Conservation (phyloP, 257 asterid species). For the Cynanchum wilfordii region DNA sequence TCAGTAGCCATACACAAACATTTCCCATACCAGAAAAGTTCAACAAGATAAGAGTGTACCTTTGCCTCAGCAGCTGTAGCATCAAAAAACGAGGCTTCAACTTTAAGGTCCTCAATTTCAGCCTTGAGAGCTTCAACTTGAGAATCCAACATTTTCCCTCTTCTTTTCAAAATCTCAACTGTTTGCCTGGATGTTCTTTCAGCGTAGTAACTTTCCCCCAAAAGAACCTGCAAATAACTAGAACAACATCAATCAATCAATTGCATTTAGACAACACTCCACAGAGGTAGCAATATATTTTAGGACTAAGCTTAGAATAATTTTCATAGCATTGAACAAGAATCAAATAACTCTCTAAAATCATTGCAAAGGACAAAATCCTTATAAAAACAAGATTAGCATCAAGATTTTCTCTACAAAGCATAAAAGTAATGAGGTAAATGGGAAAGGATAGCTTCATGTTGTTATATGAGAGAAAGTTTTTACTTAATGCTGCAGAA, state of each 20-base stretch:
- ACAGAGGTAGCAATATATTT: background rate
- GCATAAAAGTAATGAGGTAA: background rate
- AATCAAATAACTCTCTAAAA: background rate
- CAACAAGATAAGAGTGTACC: slow-evolving; percentile 35
- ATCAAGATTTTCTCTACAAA: background rate
- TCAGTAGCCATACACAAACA: background rate
- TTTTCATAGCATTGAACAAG: background rate
- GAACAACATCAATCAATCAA: background rate
- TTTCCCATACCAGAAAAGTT: background rate
- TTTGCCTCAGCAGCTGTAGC: slow-evolving; percentile 66
- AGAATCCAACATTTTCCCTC: slow-evolving; percentile 59
- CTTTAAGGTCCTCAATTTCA: slow-evolving; percentile 69
- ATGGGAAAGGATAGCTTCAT: background rate
- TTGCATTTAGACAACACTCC: background rate
- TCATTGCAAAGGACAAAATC: background rate
- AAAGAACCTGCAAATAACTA: slow-evolving; percentile 52
- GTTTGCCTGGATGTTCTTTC: slow-evolving; percentile 91
- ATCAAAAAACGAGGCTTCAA: slow-evolving; percentile 75
- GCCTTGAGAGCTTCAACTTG: slow-evolving; percentile 73
- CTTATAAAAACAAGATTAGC: background rate
- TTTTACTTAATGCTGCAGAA: background rate
- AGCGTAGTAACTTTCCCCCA: slow-evolving; percentile 83
- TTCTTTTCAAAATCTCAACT: slow-evolving; percentile 65
- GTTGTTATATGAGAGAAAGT: background rate
- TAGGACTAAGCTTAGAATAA: background rate